Conservation (phyloP, 177 flowering plant species). For the Vitis hybrid region DNA sequence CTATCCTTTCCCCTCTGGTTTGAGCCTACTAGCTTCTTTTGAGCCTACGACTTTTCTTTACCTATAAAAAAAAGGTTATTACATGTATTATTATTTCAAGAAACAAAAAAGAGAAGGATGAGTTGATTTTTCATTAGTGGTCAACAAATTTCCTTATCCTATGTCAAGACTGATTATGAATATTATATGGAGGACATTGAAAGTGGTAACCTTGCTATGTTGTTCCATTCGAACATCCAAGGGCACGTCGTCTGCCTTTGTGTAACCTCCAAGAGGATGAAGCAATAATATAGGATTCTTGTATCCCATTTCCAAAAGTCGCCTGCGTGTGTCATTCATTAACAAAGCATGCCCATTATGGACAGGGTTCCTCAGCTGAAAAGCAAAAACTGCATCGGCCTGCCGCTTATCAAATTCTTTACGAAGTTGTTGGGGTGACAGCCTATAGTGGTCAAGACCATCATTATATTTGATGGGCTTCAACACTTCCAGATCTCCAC, state of each 20-base stretch:
- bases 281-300: slow-evolving; percentile 90
- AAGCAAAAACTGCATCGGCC: slow-evolving; percentile 99
- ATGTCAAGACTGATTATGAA: neutral
- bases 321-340: slow-evolving; percentile 90
- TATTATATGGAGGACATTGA: neutral
- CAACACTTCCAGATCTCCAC: slow-evolving; percentile 93
- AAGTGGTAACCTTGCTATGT: slow-evolving; percentile 73
- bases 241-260: slow-evolving; percentile 97
- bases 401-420: slow-evolving; percentile 84
- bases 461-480: slow-evolving; percentile 85
- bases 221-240: slow-evolving; percentile 98
- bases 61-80: no score
- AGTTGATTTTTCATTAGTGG: no score
- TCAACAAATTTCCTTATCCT: no score
- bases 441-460: slow-evolving; percentile 95
- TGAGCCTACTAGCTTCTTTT: no score
- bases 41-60: no score
- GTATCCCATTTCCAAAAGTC: slow-evolving; percentile 91
- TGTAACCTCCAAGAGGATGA: slow-evolving; percentile 95
- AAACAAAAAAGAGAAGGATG: no score
- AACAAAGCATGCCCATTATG: slow-evolving; percentile 97
- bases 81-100: no score
- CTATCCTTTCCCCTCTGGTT: no score
- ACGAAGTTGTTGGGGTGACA: slow-evolving; percentile 81
- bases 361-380: slow-evolving; percentile 96